These are phyloP conservation scores for Cutaneotrichosporon daszewskae DNA, from an alignment of 1,284 basidiomycete genomes.

Conservation along the genomic window DNA sequence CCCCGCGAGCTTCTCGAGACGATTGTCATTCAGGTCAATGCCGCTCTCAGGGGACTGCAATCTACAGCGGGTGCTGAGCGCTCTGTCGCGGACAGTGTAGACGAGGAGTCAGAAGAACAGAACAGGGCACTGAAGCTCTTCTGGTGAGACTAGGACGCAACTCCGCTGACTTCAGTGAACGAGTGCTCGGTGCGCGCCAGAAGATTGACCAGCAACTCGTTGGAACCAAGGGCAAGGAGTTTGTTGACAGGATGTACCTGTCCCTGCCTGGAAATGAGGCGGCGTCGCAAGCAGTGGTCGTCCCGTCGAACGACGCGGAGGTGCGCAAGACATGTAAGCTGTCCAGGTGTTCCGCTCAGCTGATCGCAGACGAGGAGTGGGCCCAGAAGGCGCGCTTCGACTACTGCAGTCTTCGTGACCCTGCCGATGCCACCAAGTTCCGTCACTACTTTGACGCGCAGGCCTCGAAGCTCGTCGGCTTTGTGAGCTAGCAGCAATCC, in stretches of 20 bases:
- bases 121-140: conserved; percentile 41
- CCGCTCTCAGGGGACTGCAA: conserved; percentile 76
- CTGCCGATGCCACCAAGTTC: conserved; percentile 7
- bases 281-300: no score
- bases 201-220: conserved; percentile 76
- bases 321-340: conserved; percentile 56
- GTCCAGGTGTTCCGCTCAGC: background rate
- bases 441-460: conserved; percentile 22
- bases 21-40: conserved; percentile 79
- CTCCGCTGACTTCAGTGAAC: conserved; percentile 64
- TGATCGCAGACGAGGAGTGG: conserved; percentile 63
- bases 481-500: conserved; percentile 42
- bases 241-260: conserved; percentile 67
- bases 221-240: conserved; percentile 77
- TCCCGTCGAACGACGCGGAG: no score
- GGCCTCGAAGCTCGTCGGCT: conserved; percentile 20
- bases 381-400: conserved; percentile 71
- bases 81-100: conserved; percentile 1
- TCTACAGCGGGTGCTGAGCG: conserved; percentile 38
- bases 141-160: conserved; percentile 35
- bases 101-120: conserved; percentile 15
- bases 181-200: conserved; percentile 68
- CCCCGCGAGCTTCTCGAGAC: conserved; percentile 83
- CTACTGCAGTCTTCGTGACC: conserved; percentile 61
- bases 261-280: conserved; percentile 72